Conservation (phyloP, 768 basidiomycete genomes). For the Leccinum pellstonianum region DNA sequence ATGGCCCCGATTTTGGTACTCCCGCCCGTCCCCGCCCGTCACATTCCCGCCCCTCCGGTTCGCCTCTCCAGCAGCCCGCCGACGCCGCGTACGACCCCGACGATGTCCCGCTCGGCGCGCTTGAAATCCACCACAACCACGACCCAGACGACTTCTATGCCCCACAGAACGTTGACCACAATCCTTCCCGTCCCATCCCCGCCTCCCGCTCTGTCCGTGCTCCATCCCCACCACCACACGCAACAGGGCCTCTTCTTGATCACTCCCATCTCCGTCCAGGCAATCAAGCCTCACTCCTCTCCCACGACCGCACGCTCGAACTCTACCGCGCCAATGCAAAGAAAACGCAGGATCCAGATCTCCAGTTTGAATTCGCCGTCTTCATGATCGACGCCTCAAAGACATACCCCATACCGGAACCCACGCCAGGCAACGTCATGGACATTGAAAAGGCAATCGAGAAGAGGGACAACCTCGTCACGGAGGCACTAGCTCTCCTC, state of each 20-base stretch:
- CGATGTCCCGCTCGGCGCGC: conserved; percentile 36
- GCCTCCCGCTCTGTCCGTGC: conserved; percentile 57
- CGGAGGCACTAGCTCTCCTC: conserved; percentile 83
- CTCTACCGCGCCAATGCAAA: conserved; percentile 97
- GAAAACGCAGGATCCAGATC: conserved; percentile 96
- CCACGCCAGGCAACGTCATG: conserved; percentile 70
- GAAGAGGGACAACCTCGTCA: conserved; percentile 84
- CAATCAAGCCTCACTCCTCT: conserved; percentile 87
- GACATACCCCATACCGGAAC: conserved; percentile 73
- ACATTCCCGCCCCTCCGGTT: conserved; percentile 19
- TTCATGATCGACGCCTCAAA: conserved; percentile 99
- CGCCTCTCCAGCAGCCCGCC: conserved; percentile 26
- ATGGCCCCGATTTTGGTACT: conserved; percentile 26
- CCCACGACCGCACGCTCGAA: conserved; percentile 94
- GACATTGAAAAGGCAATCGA: conserved; percentile 78
- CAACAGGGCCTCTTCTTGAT: conserved; percentile 68
- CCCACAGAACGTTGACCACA: conserved; percentile 27
- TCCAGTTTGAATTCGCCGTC: conserved; percentile 97
- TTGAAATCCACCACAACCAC: conserved; percentile 30
- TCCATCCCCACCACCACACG: conserved; percentile 57
- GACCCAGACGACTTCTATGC: conserved; percentile 45
- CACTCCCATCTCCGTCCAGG: conserved; percentile 93
- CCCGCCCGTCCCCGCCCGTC: conserved; percentile 12
- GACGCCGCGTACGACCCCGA: conserved; percentile 40
- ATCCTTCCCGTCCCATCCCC: conserved; percentile 37